These are phyloP conservation scores for Saccharomycopsis phalli DNA, from an alignment of 1,139 yeast species.

Conservation along the genomic window DNA sequence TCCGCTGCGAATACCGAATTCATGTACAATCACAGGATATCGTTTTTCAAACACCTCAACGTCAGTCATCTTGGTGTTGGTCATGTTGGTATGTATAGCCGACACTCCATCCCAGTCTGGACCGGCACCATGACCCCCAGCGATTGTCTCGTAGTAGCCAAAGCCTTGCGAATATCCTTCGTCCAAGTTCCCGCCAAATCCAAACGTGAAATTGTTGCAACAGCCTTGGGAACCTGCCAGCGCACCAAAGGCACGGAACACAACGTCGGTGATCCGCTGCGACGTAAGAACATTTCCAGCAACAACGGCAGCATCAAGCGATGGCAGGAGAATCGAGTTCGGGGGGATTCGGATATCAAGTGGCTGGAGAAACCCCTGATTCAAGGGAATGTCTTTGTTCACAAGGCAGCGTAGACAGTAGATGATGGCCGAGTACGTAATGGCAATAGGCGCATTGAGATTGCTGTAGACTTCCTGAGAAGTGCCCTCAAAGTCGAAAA, in stretches of 20 bases:
- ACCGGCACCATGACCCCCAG: constrained; percentile 68
- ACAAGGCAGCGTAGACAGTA: constrained; percentile 72
- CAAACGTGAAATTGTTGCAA: constrained; percentile 67
- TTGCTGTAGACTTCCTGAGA: constrained; percentile 54
- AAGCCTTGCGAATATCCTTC: constrained; percentile 42
- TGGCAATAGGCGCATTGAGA: constrained; percentile 62
- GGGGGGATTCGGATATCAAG: constrained; percentile 57
- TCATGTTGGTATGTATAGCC: constrained; percentile 65
- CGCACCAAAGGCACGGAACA: constrained; percentile 65
- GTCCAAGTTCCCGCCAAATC: constrained; percentile 25
- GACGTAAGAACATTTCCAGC: constrained; percentile 69
- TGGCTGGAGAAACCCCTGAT: constrained; percentile 77
- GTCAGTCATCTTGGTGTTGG: constrained; percentile 64
- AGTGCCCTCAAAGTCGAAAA: constrained; percentile 41
- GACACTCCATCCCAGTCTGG: constrained; percentile 52
- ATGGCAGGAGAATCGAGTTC: constrained; percentile 62
- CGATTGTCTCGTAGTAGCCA: constrained; percentile 67
- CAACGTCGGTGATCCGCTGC: constrained; percentile 73
- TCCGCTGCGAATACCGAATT: constrained; percentile 42
- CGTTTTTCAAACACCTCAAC: constrained; percentile 60
- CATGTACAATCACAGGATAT: constrained; percentile 52
- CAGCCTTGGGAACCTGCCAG: constrained; percentile 77
- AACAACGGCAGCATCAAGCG: constrained; percentile 73
- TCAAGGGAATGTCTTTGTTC: constrained; percentile 70
- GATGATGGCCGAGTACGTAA: constrained; percentile 71